Conservation (phyloP, 2,329 filamentous ascomycete species). For the Aspergillus bombycis region DNA sequence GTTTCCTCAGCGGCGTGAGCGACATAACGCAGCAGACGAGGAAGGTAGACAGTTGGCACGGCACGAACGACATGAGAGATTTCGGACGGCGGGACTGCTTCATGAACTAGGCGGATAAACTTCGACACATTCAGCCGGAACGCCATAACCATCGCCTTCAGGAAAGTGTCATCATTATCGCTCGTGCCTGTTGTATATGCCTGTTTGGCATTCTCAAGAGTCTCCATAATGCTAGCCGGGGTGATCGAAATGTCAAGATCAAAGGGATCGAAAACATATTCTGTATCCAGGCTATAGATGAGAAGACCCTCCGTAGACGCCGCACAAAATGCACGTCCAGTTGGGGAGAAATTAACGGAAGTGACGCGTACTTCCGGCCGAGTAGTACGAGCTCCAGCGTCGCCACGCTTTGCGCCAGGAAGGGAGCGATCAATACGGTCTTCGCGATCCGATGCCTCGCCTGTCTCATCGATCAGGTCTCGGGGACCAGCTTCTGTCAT, state of each 20-base stretch:
- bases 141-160: slow-evolving; percentile 94
- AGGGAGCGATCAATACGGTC: slow-evolving; percentile 77
- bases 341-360: slow-evolving; percentile 83
- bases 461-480: slow-evolving; percentile 83
- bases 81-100: slow-evolving; percentile 74
- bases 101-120: slow-evolving; percentile 82
- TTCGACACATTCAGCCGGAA: slow-evolving; percentile 90
- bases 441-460: slow-evolving; percentile 86
- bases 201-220: slow-evolving; percentile 57
- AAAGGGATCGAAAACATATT: slow-evolving; percentile 89
- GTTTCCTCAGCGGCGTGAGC: slow-evolving; percentile 85
- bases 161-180: slow-evolving; percentile 71
- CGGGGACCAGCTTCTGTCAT: slow-evolving; percentile 87
- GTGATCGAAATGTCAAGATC: slow-evolving; percentile 95
- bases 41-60: slow-evolving; percentile 83
- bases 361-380: slow-evolving; percentile 83
- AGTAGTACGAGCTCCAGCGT: slow-evolving; percentile 76
- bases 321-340: slow-evolving; percentile 88
- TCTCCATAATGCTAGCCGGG: slow-evolving; percentile 78
- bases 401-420: slow-evolving; percentile 84
- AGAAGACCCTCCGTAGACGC: slow-evolving; percentile 92
- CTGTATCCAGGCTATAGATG: slow-evolving; percentile 86
- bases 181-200: slow-evolving; percentile 50
- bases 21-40: slow-evolving; percentile 82
- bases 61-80: slow-evolving; percentile 77